Evolutionary conservation across 1,139 yeast species (phyloP).

Genomic region (Debaryomyces udenii): DNA sequence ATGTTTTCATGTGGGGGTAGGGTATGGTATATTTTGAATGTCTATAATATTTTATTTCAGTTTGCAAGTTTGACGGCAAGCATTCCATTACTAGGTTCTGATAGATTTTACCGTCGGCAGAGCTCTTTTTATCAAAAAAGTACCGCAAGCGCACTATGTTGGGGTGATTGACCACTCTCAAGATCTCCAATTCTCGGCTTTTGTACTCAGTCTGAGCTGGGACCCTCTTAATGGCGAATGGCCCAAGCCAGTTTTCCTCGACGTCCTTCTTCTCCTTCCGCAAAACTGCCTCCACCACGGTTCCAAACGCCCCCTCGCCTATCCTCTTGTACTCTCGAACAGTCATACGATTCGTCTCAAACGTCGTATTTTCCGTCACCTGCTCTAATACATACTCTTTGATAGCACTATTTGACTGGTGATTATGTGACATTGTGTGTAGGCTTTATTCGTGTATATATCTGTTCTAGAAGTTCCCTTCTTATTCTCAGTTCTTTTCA

Average conservation of each 20-base stretch:
- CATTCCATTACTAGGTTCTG: conserved; percentile 87
- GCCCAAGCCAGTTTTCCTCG: conserved; percentile 63
- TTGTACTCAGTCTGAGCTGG: conserved; percentile 87
- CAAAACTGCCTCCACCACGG: conserved; percentile 74
- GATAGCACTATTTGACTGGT: conserved; percentile 10
- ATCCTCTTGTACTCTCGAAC: conserved; percentile 71
- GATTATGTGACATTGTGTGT: conserved; percentile 11
- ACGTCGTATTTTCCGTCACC: conserved; percentile 64
- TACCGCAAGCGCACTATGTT: conserved; percentile 68
- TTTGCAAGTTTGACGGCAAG: conserved; percentile 75
- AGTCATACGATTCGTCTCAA: conserved; percentile 59
- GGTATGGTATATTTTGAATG: conserved; percentile 66
- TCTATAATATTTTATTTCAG: conserved; percentile 71
- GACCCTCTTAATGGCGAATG: conserved; percentile 79
- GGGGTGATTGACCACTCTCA: conserved; percentile 76
- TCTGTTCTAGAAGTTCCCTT: background rate
- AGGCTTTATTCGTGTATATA: background rate
- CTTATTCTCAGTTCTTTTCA: background rate
- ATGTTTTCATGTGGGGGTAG: conserved; percentile 72
- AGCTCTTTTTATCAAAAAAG: conserved; percentile 67
- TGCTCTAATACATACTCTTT: conserved; percentile 45
- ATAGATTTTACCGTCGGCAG: conserved; percentile 64
- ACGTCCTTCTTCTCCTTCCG: conserved; percentile 33
- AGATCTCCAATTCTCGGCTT: conserved; percentile 74
- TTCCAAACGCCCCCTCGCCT: conserved; percentile 86